Evolutionary conservation across 176 grass and related monocot genomes (phyloP), one percentile per base, ranked within the genome.

Genomic region (Carex kokanica): DNA sequence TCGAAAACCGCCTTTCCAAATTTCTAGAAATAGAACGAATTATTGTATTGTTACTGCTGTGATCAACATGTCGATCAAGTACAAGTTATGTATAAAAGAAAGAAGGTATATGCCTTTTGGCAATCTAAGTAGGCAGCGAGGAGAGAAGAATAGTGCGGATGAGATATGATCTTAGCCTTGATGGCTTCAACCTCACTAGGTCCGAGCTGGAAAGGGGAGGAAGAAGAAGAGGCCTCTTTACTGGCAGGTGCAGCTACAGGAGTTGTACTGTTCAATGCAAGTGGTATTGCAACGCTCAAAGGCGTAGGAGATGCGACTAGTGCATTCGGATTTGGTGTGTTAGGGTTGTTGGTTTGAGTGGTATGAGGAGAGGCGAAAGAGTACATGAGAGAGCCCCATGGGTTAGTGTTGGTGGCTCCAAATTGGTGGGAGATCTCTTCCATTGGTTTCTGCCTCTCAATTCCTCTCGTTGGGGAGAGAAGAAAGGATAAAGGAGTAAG

Each of bases 121-220:
- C 96, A 99, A 85, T 99, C 96, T 74, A 99, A 92, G 83, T 95
- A 99, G 41, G 96, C 96, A 43, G 93, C 88, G 58, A 99, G 96
- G 59, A 99, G 93, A 64, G 89, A 95, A 80, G 81, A 93, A 73
- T 99, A 99, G 89, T 95, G 86, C 3, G 96, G 96, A 80, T 99
- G 96, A 6, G 96, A 95, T 82, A 95, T 89, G 78, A 99, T 99
- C 91, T 89, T 95, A 85, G 96, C 86, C 89, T 99, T 99, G 89
- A 93, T 99, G 71, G 91, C 86, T 62, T 93, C 96, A 36, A 95
- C 59, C 31, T 99, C 96, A 43, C 41, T 49, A 8, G 65, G 74
- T 52, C 84, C 43, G 11, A 82, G 32, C 21, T 82, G 80, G 57
- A 88, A 94, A 16, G 90, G 79, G 8, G 90, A 84, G 43, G 90